Conservation (phyloP, 2,329 filamentous ascomycete species). For the Pseudogymnoascus sp. region DNA sequence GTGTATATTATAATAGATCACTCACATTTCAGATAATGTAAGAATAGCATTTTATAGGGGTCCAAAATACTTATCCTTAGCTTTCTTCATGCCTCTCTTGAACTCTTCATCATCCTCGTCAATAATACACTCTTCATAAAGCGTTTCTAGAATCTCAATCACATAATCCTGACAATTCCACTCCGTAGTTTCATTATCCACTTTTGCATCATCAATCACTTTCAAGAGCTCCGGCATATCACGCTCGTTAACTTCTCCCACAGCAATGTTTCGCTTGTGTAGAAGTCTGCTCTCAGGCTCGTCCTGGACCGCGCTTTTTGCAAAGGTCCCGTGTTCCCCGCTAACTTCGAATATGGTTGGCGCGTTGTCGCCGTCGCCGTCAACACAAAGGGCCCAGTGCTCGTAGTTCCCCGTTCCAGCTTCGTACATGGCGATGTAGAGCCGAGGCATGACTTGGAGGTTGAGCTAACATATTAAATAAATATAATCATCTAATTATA, state of each 20-base stretch:
- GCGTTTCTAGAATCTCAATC: conserved; percentile 14
- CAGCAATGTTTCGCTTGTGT: conserved; percentile 7
- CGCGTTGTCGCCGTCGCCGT: neutral
- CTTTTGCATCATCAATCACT: conserved; percentile 11
- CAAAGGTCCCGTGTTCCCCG: conserved; percentile 11
- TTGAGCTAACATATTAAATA: neutral
- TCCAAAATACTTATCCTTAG: conserved; percentile 13
- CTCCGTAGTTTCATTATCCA: conserved; percentile 13
- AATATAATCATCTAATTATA: neutral
- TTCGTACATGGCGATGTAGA: conserved; percentile 13
- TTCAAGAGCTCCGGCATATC: conserved; percentile 13
- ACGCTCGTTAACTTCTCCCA: conserved; percentile 12
- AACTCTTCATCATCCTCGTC: conserved; percentile 13
- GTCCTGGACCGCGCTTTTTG: conserved; percentile 1
- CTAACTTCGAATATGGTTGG: conserved; percentile 12
- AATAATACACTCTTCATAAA: conserved; percentile 13
- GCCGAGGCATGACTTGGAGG: conserved; percentile 6
- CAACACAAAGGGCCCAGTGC: conserved; percentile 14
- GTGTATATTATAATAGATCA: conserved; percentile 5
- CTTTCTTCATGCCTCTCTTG: conserved; percentile 10
- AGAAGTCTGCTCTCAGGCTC: neutral
- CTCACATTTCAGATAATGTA: neutral
- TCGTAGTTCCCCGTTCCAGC: conserved; percentile 12
- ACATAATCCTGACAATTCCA: conserved; percentile 16
- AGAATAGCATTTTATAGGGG: neutral